Percentiles rank a stretch among this genome's conserved stretches.
phyloP scores from a whole-genome alignment of 2,329 filamentous ascomycete genomes.

The Exophiala viscosa region DNA sequence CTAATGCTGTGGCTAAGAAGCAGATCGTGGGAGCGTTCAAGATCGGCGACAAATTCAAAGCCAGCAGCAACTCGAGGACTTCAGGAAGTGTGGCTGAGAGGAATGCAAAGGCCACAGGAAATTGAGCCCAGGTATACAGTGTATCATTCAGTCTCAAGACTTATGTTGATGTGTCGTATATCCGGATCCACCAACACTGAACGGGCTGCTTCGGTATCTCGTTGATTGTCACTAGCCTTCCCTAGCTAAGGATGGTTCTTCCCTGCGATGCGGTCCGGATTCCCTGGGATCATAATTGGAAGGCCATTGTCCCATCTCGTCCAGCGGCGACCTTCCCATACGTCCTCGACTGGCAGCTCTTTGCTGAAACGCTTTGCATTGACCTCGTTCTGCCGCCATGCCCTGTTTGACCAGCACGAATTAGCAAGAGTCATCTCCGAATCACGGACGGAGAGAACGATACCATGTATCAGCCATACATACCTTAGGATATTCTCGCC shows the following conservation, averaged over 20 bases:
- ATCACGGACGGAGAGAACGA: too few species aligned
- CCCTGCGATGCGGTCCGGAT: not conserved
- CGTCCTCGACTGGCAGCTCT: conserved; percentile 1
- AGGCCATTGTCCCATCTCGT: conserved; percentile 2
- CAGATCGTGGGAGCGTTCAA: too few species aligned
- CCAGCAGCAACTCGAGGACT: too few species aligned
- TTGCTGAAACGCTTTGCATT: not conserved
- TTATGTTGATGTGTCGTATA: not conserved
- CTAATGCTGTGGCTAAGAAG: too few species aligned
- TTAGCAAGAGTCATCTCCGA: conserved; percentile 3
- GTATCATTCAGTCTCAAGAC: too few species aligned
- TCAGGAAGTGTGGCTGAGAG: too few species aligned
- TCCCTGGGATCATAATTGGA: conserved; percentile 4
- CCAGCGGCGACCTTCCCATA: conserved; percentile 6
- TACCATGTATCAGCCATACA: conserved; percentile 17
- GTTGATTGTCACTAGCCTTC: too few species aligned
- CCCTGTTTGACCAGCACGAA: conserved; percentile 8
- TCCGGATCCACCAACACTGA: not conserved
- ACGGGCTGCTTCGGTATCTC: too few species aligned
- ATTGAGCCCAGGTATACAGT: too few species aligned
- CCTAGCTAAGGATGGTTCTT: not conserved
- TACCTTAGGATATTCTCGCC: conserved; percentile 37
- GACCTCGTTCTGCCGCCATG: conserved; percentile 2
- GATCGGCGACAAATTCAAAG: too few species aligned
- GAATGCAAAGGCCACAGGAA: too few species aligned